These are phyloP conservation scores for Prunus yedoensis DNA, from an alignment of 331 rosid species.

Conservation along the genomic window DNA sequence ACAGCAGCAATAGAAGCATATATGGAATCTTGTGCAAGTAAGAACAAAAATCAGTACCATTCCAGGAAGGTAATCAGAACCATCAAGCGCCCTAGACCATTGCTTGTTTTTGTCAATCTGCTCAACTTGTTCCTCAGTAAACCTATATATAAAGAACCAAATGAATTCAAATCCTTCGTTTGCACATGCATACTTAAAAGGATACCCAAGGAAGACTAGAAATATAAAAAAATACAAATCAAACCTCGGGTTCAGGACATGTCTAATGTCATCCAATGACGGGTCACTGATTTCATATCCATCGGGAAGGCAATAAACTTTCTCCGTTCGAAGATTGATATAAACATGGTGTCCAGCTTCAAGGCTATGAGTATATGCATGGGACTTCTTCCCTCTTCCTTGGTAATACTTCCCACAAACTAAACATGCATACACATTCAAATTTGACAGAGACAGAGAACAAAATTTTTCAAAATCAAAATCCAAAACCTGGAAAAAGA, in stretches of 20 bases:
- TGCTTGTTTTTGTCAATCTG: constrained; percentile 87
- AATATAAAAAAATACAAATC: not conserved
- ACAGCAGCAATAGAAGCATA: constrained; percentile 1
- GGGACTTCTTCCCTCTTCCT: constrained; percentile 96
- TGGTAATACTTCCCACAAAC: constrained; percentile 96
- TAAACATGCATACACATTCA: constrained; percentile 91
- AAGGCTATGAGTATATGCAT: constrained; percentile 94
- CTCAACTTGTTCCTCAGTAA: constrained; percentile 72
- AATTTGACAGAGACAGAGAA: constrained; percentile 81
- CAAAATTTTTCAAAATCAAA: constrained; percentile 96
- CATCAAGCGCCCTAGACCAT: constrained; percentile 98
- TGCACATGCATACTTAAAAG: not conserved
- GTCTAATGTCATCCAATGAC: constrained; percentile 89
- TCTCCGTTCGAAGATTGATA: constrained; percentile 88
- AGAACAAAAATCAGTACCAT: constrained; percentile 54
- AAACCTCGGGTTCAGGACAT: constrained; percentile 92
- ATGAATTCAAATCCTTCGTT: not conserved
- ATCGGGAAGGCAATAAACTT: constrained; percentile 96
- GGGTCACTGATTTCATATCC: constrained; percentile 97
- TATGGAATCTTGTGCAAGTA: constrained; percentile 8
- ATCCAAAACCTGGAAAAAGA: constrained; percentile 76
- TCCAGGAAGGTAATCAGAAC: constrained; percentile 98
- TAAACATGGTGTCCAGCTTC: constrained; percentile 98
- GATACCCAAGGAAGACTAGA: not conserved
- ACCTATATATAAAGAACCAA: constrained; percentile 45